phyloP scores from a whole-genome alignment of 345 rosid genomes.

The Schrenkiella parvula region DNA sequence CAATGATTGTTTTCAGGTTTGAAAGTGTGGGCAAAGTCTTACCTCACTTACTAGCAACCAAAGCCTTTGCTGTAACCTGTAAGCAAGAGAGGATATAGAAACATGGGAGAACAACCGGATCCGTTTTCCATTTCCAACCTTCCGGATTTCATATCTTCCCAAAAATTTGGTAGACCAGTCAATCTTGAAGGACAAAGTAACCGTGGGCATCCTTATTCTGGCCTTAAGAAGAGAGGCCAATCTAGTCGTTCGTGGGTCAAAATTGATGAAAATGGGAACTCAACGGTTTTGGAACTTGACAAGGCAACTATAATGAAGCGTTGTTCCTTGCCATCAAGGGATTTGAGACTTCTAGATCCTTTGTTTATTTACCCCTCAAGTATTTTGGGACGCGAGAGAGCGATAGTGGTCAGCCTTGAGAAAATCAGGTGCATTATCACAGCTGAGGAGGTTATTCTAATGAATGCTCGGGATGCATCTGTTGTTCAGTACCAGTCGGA shows the following conservation, averaged over 20 bases:
- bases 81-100: constrained; percentile 9
- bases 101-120: constrained; percentile 52
- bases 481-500: constrained; percentile 76
- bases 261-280: constrained; percentile 70
- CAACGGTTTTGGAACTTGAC: constrained; percentile 66
- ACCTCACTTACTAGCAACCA: no score
- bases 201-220: constrained; percentile 41
- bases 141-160: constrained; percentile 36
- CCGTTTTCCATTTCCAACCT: constrained; percentile 25
- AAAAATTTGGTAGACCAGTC: constrained; percentile 37
- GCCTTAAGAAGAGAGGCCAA: constrained; percentile 83
- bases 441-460: constrained; percentile 84
- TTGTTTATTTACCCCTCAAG: constrained; percentile 91
- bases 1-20: constrained; percentile 11
- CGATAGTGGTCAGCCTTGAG: constrained; percentile 86
- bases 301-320: constrained; percentile 86
- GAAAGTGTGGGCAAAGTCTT: background rate
- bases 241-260: constrained; percentile 91
- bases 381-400: constrained; percentile 88
- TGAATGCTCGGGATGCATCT: constrained; percentile 80
- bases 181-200: constrained; percentile 39
- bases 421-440: constrained; percentile 94
- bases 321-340: constrained; percentile 90
- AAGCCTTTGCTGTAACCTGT: background rate
- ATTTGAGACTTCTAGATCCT: constrained; percentile 90